Base-by-base conservation (phyloP, 768 basidiomycete species). In the Leccinellum albellum region DNA sequence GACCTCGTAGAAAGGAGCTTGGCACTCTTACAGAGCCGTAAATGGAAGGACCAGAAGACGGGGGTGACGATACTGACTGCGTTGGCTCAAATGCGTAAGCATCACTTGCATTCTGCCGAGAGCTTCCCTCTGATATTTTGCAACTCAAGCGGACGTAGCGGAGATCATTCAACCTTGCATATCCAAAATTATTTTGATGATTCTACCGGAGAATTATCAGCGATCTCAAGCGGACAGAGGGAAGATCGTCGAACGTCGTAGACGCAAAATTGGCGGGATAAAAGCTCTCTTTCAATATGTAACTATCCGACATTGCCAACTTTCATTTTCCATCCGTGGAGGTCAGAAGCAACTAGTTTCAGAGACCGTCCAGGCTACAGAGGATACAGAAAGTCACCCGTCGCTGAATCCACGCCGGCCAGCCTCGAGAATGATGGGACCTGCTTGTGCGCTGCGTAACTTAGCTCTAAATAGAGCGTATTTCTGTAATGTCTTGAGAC, bases 341-440 rank as follows among this genome's bases (percentile, higher is more conserved):
- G n/a, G n/a, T n/a, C n/a, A 37, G 35, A n/a, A 17, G 35, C 9
- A 15, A 15, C 33, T 7, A 35, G 6, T 17, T 35, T 14, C 15
- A 15, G 17, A 35, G 33, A 35, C 23, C 24, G 21, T 2, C 42
- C n/a, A 21, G 9, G 10, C 3, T 6, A 15, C 21, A n/a, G n/a
- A n/a, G n/a, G n/a, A n/a, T n/a, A n/a, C n/a, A 13, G 45, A 24
- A 14, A 28, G 15, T 28, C 26, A 14, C 13, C 17, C 13, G 9
- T 28, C 48, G 15, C 10, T 7, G 13, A 45, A 21, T 42, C 42
- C 10, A n/a, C 17, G 49, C 10, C 55, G 14, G 28, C 49, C 59
- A 42, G 48, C 61, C 51, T 61, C 67, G 10, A 50, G 54, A 56
- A 64, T 68, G 63, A 12, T 68, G 56, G 67, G 67, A 31, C 65